phyloP scores from a whole-genome alignment of 148 eudicot genomes.

The Simmondsia chinensis region DNA sequence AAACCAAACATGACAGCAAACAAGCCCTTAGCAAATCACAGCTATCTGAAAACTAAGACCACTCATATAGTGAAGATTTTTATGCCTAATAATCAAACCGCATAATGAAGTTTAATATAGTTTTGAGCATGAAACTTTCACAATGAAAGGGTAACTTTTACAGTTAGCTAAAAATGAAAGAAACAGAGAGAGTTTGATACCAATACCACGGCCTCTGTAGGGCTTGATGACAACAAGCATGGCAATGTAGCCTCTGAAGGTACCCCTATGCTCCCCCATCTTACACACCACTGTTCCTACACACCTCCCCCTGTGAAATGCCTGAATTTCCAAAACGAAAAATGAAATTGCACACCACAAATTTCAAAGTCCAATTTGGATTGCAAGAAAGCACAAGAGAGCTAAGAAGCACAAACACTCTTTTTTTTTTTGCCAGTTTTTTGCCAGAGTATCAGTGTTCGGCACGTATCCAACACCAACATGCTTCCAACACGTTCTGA shows the following conservation, averaged over 20 bases:
- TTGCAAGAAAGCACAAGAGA: too few relatives aligned
- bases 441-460: too few relatives aligned
- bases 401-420: too few relatives aligned
- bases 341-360: not conserved
- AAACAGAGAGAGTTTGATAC: conserved; percentile 17
- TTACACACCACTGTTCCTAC: conserved; percentile 92
- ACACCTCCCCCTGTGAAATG: conserved; percentile 79
- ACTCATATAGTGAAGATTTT: too few relatives aligned
- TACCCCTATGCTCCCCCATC: conserved; percentile 88
- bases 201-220: conserved; percentile 85
- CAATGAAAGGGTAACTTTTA: not conserved
- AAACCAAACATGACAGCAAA: too few relatives aligned
- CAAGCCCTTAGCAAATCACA: too few relatives aligned
- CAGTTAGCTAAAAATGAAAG: not conserved
- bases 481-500: too few relatives aligned
- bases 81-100: too few relatives aligned
- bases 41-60: too few relatives aligned
- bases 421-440: too few relatives aligned
- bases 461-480: too few relatives aligned
- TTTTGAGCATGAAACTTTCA: too few relatives aligned
- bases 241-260: conserved; percentile 90
- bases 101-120: not conserved
- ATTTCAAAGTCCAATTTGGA: not conserved
- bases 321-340: conserved; percentile 28
- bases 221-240: conserved; percentile 93